Evolutionary conservation across 1,139 yeast species (phyloP), one percentile per base, ranked within the genome.

Genomic region (Debaryomycetaceae sp.): DNA sequence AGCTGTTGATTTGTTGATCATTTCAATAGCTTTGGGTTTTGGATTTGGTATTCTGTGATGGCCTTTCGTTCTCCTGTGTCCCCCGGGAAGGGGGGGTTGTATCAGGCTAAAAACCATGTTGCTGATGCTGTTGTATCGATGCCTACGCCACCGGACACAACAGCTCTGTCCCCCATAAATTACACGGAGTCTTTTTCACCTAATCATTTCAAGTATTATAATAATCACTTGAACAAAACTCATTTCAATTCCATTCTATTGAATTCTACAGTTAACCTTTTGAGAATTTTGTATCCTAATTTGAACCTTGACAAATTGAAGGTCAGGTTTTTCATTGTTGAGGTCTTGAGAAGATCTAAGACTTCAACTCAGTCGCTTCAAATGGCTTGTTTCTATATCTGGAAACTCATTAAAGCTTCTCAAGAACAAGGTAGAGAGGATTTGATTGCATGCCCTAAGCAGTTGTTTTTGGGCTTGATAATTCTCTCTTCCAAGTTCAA

Each of bases 401-500:
- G 76, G 46, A 75, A 76, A 47, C 58, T 83, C 38, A 56, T 67
- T 37, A 56, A 61, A 39, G 38, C 43, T 19, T 32, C 41, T 31
- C 34, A 46, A 38, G 35, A 40, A 16, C 36, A 41, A 22, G 36
- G 42, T 2, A 17, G 22, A 30, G 43, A 34, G 34, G 39, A 42
- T 15, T 45, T 57, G 17, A 55, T 67, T 24, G 45, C 48, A 16
- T 82, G 87, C 53, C 83, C 88, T 6, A 78, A 85, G 51, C 78
- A 85, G 47, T 70, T 81, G 34, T 81, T 87, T 49, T 68, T 87
- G 45, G 78, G 83, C 3, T 72, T 85, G 51, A 59, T 86, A 39
- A 83, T 86, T 41, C 65, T 86, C 36, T 82, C 92, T 1, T 77
- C 84, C 40, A 87, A 87, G 56, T 85, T 81, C 57, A 70, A 77